Evolutionary conservation across 1,284 basidiomycete genomes (phyloP).

Genomic region (Anthracocystis walkeri): DNA sequence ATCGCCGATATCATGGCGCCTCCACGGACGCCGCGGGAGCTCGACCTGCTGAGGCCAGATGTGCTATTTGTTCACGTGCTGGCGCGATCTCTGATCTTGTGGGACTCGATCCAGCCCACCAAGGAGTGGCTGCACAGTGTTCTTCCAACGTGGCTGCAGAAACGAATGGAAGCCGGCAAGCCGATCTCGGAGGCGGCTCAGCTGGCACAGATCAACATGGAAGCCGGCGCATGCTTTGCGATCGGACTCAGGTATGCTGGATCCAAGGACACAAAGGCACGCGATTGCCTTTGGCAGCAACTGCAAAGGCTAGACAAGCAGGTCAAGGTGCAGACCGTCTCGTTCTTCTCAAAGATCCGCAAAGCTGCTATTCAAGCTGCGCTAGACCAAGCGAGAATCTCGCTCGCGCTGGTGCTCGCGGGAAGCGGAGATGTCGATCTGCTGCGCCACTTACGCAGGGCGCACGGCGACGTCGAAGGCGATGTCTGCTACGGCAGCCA

Average conservation of each 20-base stretch:
- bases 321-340: conserved; percentile 70
- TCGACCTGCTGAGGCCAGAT: conserved; percentile 88
- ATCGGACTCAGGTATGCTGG: conserved; percentile 94
- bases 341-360: conserved; percentile 56
- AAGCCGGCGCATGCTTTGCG: conserved; percentile 87
- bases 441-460: conserved; percentile 85
- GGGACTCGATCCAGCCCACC: conserved; percentile 81
- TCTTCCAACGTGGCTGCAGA: conserved; percentile 78
- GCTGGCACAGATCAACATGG: conserved; percentile 62
- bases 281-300: conserved; percentile 82
- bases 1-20: conserved; percentile 85
- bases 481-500: conserved; percentile 81
- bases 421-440: conserved; percentile 94
- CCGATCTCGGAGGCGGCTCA: conserved; percentile 44
- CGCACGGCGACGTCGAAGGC: conserved; percentile 84
- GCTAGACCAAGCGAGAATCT: conserved; percentile 85
- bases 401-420: conserved; percentile 91
- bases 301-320: conserved; percentile 77
- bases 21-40: conserved; percentile 80
- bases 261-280: conserved; percentile 75
- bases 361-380: conserved; percentile 88
- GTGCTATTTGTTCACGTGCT: conserved; percentile 85
- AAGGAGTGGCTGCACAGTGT: conserved; percentile 82
- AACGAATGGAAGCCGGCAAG: conserved; percentile 71
- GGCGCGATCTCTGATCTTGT: conserved; percentile 85